Evolutionary conservation across 2,329 filamentous ascomycete genomes (phyloP), one percentile per base, ranked within the genome.

Genomic region (Fonsecaea nubica): DNA sequence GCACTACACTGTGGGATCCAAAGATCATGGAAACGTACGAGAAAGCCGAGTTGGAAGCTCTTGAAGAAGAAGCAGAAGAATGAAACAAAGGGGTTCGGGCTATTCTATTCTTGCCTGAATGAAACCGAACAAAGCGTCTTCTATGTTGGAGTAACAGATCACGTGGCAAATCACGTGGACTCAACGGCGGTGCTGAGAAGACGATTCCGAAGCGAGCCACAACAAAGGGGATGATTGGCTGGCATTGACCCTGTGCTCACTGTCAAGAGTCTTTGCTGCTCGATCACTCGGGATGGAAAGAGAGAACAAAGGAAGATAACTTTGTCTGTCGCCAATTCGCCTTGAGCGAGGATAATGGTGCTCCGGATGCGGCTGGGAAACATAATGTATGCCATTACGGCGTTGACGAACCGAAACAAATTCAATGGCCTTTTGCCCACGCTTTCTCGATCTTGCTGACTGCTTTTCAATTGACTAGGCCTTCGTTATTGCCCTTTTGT

Each of bases 1-100:
- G 83, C 1, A 90, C 95, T 65, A 86, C 87, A 0, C 90, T 97
- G 64, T 97, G 96, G 79, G 89, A 89, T 70, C 81, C 88, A 2
- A 85, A 84, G 4, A 83, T 86, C 65, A 93, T 97, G 92, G 85
- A 85, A 15, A 85, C 89, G 68, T 84, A 91, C 62, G 85, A 94
- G 74, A 90, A 90, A 80, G 85, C 83, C 64, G 93, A 96, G 79
- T 86, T 90, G 75, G 91, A 95, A 76, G 86, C 87, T 38, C 94
- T 91, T 90, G 92, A 92, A 72, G 91, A 91, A 72, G 92, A 92
- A 72, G 65, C 65, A 38, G 68, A 62, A 38, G 68, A 62, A 25
- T 64, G 45, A 58, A 13, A 50, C 45, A 50, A 25, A 50, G 45
- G 21, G 45, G 4, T 5, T 13, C 21, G 45, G 25, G 21, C 21